Evolutionary conservation across 768 basidiomycete species (phyloP), one percentile per base, ranked within the genome.

Genomic region (Tulasnella sp.): DNA sequence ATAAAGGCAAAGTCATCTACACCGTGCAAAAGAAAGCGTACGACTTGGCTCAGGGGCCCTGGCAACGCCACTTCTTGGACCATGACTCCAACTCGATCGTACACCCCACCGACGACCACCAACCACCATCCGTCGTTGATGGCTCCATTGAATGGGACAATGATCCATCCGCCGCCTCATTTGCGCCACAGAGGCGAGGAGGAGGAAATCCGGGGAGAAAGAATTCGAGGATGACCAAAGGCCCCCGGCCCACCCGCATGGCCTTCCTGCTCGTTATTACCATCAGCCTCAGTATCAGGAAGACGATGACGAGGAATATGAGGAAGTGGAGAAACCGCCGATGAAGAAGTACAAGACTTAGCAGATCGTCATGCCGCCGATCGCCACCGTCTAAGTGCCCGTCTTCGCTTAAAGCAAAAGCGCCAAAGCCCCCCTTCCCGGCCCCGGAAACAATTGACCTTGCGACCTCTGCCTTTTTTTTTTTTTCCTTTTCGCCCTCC

Each of bases 331-430:
- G 58, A 40, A 79, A 62, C 81, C 81, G n/a, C 81, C 81, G 19
- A 77, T 58, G 72, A 81, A 81, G 46, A 82, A 81, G 73, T 34
- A 75, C 31, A 81, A 82, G 71, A 81, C 31, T 24, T 48, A 39
- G 71, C 27, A 42, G 42, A 8, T 81, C 46, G 38, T 21, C 34
- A 34, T 52, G 31, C 44, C 58, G 8, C 58, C 58, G 7, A 34
- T 62, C 27, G 27, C 58, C 12, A 62, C 58, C 3, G 24, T n/a
- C 27, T 62, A 16, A 34, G n/a, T 21, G 9, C 10, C 12, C 18
- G 9, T 31, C 24, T 34, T 27, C 58, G 58, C 58, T 34, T n/a
- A 27, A 34, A 34, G 12, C 31, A n/a, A n/a, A n/a, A 62, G 42
- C 42, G 42, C 42, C 10, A 27, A 62, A 27, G 27, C 14, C n/a